These are phyloP conservation scores for Gonapodya prolifera DNA, from an alignment of 192 early-diverging fungal species.

Conservation along the genomic window DNA sequence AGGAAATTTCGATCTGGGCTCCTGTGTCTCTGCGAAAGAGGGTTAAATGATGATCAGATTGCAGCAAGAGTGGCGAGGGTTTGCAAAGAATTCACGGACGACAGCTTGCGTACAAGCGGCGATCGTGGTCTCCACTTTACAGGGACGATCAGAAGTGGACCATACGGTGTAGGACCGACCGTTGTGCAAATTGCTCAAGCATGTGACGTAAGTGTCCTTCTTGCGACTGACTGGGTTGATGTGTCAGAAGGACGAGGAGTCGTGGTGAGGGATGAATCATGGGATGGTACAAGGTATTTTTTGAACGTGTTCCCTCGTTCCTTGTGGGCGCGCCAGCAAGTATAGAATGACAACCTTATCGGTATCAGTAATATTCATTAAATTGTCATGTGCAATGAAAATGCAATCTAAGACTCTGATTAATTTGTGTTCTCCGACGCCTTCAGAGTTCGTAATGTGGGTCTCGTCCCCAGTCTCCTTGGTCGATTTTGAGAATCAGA, in stretches of 20 bases:
- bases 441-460: no score
- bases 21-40: background rate
- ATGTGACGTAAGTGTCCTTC: background rate
- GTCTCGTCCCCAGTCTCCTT: no score
- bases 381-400: no score
- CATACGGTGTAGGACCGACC: background rate
- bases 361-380: no score
- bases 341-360: no score
- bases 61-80: background rate
- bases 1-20: background rate
- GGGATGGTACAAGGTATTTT: background rate
- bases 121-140: background rate
- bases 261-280: background rate
- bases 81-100: background rate
- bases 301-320: background rate
- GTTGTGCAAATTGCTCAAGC: background rate
- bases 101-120: no score
- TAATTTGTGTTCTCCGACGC: no score
- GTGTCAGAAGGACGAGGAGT: background rate
- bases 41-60: background rate
- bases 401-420: no score
- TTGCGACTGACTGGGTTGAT: background rate
- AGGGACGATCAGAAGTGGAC: background rate
- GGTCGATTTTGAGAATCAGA: no score
- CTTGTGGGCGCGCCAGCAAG: background rate